Conservation (phyloP, 106 monocot genomes). For the Phalaenopsis aphrodite region DNA sequence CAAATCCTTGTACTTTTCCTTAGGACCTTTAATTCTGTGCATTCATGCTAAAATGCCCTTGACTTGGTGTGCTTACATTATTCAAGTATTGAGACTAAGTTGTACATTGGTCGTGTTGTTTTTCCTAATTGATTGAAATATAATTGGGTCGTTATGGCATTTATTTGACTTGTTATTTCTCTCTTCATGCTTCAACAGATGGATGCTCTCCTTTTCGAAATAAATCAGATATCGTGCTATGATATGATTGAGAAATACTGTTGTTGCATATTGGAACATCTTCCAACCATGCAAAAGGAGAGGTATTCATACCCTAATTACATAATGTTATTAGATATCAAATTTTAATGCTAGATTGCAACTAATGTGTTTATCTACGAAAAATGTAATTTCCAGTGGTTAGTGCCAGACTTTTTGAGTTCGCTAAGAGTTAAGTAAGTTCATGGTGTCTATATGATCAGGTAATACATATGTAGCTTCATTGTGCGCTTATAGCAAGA, state of each 20-base stretch:
- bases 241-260: constrained; percentile 53
- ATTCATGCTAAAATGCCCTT: neutral
- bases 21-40: too few species aligned
- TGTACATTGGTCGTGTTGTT: neutral
- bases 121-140: neutral
- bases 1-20: neutral
- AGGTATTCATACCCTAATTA: constrained; percentile 23
- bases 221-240: constrained; percentile 46
- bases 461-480: neutral
- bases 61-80: neutral
- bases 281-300: constrained; percentile 43
- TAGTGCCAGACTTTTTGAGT: neutral
- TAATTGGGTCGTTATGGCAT: neutral
- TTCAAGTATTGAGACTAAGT: neutral
- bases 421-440: neutral
- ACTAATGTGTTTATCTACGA: neutral
- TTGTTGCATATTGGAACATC: constrained; percentile 19
- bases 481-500: neutral
- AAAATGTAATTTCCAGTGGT: neutral
- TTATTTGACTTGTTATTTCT: neutral
- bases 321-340: neutral
- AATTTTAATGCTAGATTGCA: neutral
- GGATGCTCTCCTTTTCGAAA: constrained; percentile 39
- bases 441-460: neutral
- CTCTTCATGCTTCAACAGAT: constrained; percentile 29